phyloP scores from a whole-genome alignment of 2,329 filamentous ascomycete genomes.

The Xylogone sp. region DNA sequence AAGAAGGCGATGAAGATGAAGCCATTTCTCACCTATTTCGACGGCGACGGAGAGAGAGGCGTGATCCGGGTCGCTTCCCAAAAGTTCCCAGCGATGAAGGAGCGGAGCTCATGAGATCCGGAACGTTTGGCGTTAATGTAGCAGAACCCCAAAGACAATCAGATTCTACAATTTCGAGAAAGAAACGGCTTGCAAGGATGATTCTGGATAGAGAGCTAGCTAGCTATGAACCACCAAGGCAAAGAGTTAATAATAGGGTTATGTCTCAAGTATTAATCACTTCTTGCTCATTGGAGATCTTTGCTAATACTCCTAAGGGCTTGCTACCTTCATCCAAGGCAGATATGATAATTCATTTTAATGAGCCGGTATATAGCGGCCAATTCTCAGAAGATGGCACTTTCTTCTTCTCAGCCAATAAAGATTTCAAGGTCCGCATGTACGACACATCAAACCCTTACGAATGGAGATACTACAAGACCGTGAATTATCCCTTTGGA shows the following conservation, averaged over 20 bases:
- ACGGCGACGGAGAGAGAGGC: constrained; percentile 36
- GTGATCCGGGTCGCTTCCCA: constrained; percentile 65
- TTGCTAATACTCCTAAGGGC: constrained; percentile 40
- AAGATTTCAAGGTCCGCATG: constrained; percentile 93
- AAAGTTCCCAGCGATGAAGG: constrained; percentile 80
- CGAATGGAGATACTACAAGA: constrained; percentile 94
- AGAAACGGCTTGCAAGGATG: constrained; percentile 60
- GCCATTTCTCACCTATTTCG: constrained; percentile 34
- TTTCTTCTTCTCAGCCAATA: constrained; percentile 90
- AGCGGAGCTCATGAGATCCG: constrained; percentile 73
- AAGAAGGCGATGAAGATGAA: constrained; percentile 16
- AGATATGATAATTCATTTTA: constrained; percentile 85
- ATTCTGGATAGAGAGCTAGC: constrained; percentile 82
- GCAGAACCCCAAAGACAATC: constrained; percentile 42
- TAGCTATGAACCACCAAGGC: constrained; percentile 55
- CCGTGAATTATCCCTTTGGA: constrained; percentile 77
- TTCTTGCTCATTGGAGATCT: neutral
- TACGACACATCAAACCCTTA: constrained; percentile 97
- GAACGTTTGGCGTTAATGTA: constrained; percentile 71
- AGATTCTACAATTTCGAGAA: constrained; percentile 37
- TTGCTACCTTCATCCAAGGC: constrained; percentile 75
- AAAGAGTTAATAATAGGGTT: constrained; percentile 57
- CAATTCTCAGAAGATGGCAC: constrained; percentile 97
- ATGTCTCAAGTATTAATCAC: constrained; percentile 62
- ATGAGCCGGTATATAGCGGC: constrained; percentile 84